Evolutionary conservation across 2,329 filamentous ascomycete species (phyloP).

Genomic region (Gliomastix tumulicola): DNA sequence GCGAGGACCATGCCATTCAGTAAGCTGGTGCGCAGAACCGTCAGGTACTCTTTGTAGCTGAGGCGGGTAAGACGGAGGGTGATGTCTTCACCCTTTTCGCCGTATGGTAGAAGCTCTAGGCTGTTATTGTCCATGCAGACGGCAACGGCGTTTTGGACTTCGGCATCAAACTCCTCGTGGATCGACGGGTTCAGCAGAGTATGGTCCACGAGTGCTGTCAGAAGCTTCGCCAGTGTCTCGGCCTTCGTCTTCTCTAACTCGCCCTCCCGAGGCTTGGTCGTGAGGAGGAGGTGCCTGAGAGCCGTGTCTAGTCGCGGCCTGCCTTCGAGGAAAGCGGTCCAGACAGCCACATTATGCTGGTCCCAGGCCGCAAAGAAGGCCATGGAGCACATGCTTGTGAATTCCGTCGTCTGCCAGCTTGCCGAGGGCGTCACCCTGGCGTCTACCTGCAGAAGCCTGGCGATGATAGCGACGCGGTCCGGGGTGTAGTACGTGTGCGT

Average conservation of each 20-base stretch:
- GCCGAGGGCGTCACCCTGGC: background rate
- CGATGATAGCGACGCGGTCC: conserved; percentile 11
- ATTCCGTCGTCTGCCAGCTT: conserved; percentile 4
- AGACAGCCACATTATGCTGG: no score
- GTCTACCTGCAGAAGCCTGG: conserved; percentile 14
- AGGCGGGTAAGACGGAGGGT: background rate
- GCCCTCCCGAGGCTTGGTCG: no score
- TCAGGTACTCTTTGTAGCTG: background rate
- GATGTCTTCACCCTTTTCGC: background rate
- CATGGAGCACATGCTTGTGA: conserved; percentile 12
- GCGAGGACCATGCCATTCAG: no score
- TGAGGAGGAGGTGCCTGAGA: no score
- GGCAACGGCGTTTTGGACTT: no score
- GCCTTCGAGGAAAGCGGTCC: no score
- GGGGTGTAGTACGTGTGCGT: conserved; percentile 2
- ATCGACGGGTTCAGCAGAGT: no score
- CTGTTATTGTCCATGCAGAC: background rate
- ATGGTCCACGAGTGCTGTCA: no score
- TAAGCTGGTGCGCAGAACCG: background rate
- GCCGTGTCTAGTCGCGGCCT: no score
- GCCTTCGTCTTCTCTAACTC: no score
- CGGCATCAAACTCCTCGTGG: no score
- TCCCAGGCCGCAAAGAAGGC: conserved; percentile 11
- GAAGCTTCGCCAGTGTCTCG: no score
- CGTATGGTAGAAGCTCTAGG: background rate